These are phyloP conservation scores for Microcyclospora tardicrescens DNA, from an alignment of 2,329 filamentous ascomycete genomes.

Conservation along the genomic window DNA sequence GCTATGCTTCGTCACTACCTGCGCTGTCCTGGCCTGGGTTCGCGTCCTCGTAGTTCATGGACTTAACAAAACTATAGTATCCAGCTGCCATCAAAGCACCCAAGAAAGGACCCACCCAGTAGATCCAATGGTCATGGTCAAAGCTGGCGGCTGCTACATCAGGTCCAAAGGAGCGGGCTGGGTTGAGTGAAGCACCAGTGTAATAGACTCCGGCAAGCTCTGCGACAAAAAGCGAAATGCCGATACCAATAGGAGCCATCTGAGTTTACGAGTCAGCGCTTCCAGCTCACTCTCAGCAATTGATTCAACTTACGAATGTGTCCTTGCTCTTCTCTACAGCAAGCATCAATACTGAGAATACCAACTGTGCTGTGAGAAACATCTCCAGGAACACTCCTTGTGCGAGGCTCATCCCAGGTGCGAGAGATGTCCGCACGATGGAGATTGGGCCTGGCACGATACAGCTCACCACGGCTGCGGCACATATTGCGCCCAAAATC, in stretches of 20 bases:
- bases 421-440: slow-evolving; percentile 18
- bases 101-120: slow-evolving; percentile 16
- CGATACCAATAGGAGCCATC: slow-evolving; percentile 59
- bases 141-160: slow-evolving; percentile 18
- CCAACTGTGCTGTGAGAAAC: slow-evolving; percentile 20
- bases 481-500: slow-evolving; percentile 18
- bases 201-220: slow-evolving; percentile 20
- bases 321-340: slow-evolving; percentile 23
- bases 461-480: slow-evolving; percentile 17
- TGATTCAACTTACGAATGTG: slow-evolving; percentile 13
- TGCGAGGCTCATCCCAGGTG: slow-evolving; percentile 13
- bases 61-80: slow-evolving; percentile 18
- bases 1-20: background rate
- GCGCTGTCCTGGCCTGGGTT: slow-evolving; percentile 18
- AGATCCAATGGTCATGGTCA: slow-evolving; percentile 21
- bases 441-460: slow-evolving; percentile 20
- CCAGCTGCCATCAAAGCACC: slow-evolving; percentile 12
- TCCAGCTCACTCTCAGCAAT: too few relatives aligned
- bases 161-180: slow-evolving; percentile 22
- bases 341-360: slow-evolving; percentile 24
- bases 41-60: slow-evolving; percentile 17
- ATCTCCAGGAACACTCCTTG: slow-evolving; percentile 24
- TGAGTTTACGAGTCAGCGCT: slow-evolving; percentile 34
- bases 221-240: slow-evolving; percentile 52
- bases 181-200: slow-evolving; percentile 23